Base-by-base conservation (phyloP, 2,329 filamentous ascomycete species). In the Trichoderma sp. region DNA sequence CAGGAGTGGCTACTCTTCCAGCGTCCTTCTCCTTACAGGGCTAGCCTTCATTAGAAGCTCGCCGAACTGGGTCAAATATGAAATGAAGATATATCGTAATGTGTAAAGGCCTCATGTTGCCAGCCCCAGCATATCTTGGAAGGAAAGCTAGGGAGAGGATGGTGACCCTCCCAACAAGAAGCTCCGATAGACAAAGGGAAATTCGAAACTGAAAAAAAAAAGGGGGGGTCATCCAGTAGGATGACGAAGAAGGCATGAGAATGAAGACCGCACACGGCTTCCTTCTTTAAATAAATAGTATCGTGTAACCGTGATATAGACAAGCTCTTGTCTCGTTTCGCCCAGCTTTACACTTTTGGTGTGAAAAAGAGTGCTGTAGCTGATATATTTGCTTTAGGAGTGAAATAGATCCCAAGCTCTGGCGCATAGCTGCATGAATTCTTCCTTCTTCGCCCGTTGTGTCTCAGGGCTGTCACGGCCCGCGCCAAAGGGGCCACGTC, bases 371-470 rank as follows among this genome's bases (percentile, higher is more conserved):
- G 37, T 39, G 37, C 54, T 28, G 64, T 21, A 46, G 39, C 34
- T 54, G 0, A 2, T 5, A 49, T 24, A 58, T 49, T 49, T 24
- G 10, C 46, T 66, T 87, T 82, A 97, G 71, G 94, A 97, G 83
- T 98, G 96, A 81, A 98, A 97, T 32, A 99, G 81, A 82, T 99
- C 96, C 96, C 96, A 99, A 10, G 96, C 96, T 76, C 93, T 86
- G 73, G 93, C 89, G 78, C 95, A 97, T 60, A 98, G 83, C 68
- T 87, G 84, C 72, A 99, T 83, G 77, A 99, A 99, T 78, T 97
- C 93, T 54, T 97, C 94, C 77, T 94, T 94, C 88, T 98, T 98
- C 76, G 87, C 90, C 74, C 88, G 86, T 78, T 93, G 90, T 6
- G 90, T 93, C 74, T 96, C 94, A 8, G 92, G 93, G 73, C 89